Evolutionary conservation across 345 rosid species (phyloP).

Genomic region (Citrus glauca): DNA sequence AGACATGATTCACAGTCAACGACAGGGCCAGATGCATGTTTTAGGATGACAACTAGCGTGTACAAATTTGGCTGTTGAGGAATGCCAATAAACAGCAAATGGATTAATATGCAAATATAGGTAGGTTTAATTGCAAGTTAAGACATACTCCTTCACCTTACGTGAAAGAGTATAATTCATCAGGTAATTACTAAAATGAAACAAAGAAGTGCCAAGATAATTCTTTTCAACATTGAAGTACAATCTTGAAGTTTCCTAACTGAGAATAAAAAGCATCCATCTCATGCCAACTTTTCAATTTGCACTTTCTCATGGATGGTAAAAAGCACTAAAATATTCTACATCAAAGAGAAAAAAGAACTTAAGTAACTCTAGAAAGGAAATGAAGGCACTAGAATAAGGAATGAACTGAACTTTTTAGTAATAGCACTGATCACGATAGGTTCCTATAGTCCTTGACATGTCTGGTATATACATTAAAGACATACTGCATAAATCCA

Average conservation of each 20-base stretch:
- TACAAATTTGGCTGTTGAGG: slow-evolving; percentile 80
- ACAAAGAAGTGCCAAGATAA: not conserved
- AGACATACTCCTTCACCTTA: too few species aligned
- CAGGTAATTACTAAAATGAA: not conserved
- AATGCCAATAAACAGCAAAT: slow-evolving; percentile 17
- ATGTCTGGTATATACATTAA: not conserved
- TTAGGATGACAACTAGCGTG: slow-evolving; percentile 70
- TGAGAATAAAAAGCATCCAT: not conserved
- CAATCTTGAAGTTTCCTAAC: not conserved
- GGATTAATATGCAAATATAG: slow-evolving; percentile 4
- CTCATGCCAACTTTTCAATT: not conserved
- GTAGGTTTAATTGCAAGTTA: not conserved
- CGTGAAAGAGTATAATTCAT: not conserved
- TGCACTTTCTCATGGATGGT: not conserved
- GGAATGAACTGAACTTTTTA: not conserved
- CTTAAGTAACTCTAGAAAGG: not conserved
- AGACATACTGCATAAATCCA: not conserved
- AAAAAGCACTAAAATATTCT: not conserved
- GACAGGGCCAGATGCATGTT: slow-evolving; percentile 67
- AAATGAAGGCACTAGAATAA: not conserved
- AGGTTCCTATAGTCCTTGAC: not conserved
- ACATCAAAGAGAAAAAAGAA: not conserved
- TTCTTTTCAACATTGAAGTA: not conserved
- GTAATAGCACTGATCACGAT: not conserved
- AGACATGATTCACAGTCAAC: slow-evolving; percentile 92